phyloP scores from a whole-genome alignment of 176 grass and related monocot genomes.

The Stipa capillata region DNA sequence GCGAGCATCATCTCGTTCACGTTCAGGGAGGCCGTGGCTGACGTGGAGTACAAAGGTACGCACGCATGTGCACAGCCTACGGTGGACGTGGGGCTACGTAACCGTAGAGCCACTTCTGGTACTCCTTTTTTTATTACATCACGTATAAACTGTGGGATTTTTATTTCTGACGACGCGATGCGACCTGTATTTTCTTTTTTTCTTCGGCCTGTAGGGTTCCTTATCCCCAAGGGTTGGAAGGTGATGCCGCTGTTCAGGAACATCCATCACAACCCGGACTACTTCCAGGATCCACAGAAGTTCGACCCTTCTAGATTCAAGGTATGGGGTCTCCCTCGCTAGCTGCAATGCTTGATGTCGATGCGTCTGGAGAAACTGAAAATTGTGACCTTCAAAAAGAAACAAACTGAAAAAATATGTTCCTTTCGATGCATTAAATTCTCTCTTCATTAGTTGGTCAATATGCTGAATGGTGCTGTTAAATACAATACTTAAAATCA shows the following conservation, averaged over 20 bases:
- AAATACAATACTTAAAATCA: too few relatives aligned
- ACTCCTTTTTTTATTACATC: neutral
- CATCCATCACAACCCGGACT: slow-evolving; percentile 72
- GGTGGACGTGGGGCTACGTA: slow-evolving; percentile 9
- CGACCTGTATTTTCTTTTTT: neutral
- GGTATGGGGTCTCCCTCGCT: slow-evolving; percentile 30
- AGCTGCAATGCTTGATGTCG: neutral
- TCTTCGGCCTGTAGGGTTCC: slow-evolving; percentile 53
- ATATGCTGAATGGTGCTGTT: too few relatives aligned
- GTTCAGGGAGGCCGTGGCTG: slow-evolving; percentile 88
- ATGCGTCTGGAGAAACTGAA: slow-evolving; percentile 1
- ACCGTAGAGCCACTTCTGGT: neutral
- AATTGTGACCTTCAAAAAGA: neutral
- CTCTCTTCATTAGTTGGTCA: neutral
- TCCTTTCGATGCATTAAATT: slow-evolving; percentile 23
- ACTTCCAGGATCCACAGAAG: slow-evolving; percentile 70
- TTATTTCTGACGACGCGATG: slow-evolving; percentile 1
- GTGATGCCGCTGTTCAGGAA: slow-evolving; percentile 99
- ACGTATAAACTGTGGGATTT: neutral
- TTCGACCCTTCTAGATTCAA: slow-evolving; percentile 94
- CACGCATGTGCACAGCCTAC: neutral
- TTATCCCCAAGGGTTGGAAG: slow-evolving; percentile 97
- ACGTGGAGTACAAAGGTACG: slow-evolving; percentile 99
- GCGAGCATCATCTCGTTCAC: slow-evolving; percentile 98
- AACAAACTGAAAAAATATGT: neutral